phyloP scores from a whole-genome alignment of 768 basidiomycete species.

The Imleria badia region DNA sequence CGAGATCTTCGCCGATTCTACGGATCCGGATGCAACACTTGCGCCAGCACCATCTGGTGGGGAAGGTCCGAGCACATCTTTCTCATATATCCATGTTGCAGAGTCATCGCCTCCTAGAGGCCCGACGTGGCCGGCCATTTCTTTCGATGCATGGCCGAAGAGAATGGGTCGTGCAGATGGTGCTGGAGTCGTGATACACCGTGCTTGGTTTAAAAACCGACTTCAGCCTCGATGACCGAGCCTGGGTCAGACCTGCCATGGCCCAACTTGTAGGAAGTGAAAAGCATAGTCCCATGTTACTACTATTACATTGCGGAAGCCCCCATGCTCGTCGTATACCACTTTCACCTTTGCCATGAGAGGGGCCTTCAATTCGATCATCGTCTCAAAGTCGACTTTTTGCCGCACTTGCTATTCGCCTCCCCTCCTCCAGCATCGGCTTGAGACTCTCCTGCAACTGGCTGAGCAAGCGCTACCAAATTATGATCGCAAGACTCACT shows the following conservation, averaged over 20 bases:
- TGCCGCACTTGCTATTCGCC: slow-evolving; percentile 8
- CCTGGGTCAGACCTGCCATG: too few relatives aligned
- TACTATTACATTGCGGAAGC: background rate
- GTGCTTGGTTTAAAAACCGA: too few relatives aligned
- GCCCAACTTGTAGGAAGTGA: too few relatives aligned
- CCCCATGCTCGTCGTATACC: too few relatives aligned
- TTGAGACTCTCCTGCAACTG: slow-evolving; percentile 20
- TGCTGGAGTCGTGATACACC: too few relatives aligned
- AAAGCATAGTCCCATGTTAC: too few relatives aligned
- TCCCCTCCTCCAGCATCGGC: slow-evolving; percentile 27
- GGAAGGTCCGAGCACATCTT: slow-evolving; percentile 21
- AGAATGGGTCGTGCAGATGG: too few relatives aligned
- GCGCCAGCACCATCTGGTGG: slow-evolving; percentile 16
- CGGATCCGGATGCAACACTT: slow-evolving; percentile 16
- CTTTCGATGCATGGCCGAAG: too few relatives aligned
- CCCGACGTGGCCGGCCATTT: too few relatives aligned
- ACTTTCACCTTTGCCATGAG: background rate
- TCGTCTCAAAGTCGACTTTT: slow-evolving; percentile 22
- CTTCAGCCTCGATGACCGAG: too few relatives aligned
- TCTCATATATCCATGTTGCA: slow-evolving; percentile 20
- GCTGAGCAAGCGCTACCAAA: background rate
- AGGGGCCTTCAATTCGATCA: background rate
- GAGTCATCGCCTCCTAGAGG: slow-evolving; percentile 24
- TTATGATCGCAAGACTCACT: slow-evolving; percentile 29
- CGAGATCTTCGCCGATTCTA: slow-evolving; percentile 59